Base-by-base conservation (phyloP, 352 stramenopile species). In the Pythium dissotocum region DNA sequence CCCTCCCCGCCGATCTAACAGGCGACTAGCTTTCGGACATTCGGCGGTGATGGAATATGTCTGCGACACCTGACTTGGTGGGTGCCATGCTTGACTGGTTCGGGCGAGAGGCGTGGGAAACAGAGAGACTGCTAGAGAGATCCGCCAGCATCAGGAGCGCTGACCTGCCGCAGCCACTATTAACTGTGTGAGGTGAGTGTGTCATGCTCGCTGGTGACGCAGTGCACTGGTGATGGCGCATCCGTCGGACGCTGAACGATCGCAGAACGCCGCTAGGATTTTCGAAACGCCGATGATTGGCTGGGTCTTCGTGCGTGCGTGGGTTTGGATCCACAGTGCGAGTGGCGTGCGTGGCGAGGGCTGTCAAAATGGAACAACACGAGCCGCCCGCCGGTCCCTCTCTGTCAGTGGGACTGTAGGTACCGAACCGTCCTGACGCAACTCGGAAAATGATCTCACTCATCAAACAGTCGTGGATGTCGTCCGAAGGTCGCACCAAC, bases 361-460 rank as follows among this genome's bases (percentile, higher is more conserved):
- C n/a, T 52, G n/a, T 52, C 44, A 52, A 52, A 52, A 52, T 52
- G 44, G 44, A 52, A 52, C 18, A 52, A 52, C 44, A 28, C 28
- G 28, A 30, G 28, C 28, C 28, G 28, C 4, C 28, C 28, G 28
- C 28, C 18, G 44, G 38, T 18, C 38, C 21, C 38, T 16, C 38
- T 16, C 10, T 18, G 38, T 44, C 10, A 44, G 10, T n/a, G 38
- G 38, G 4, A 44, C 38, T 44, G 38, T 44, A 44, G 38, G 38
- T 44, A 44, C 16, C 38, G 10, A 44, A 44, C 38, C 38, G 38
- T 18, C 38, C 38, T n/a, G 38, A 44, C 38, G 38, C 44, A 16
- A 52, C 16, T 52, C 18, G 16, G 16, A 18, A 52, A 52, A 30
- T 30, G 44, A 52, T 49, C 40, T 49, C 40, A 6, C 40, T 6